Evolutionary conservation across 1,284 basidiomycete genomes (phyloP).

Genomic region (Cutaneotrichosporon cyanovorans): DNA sequence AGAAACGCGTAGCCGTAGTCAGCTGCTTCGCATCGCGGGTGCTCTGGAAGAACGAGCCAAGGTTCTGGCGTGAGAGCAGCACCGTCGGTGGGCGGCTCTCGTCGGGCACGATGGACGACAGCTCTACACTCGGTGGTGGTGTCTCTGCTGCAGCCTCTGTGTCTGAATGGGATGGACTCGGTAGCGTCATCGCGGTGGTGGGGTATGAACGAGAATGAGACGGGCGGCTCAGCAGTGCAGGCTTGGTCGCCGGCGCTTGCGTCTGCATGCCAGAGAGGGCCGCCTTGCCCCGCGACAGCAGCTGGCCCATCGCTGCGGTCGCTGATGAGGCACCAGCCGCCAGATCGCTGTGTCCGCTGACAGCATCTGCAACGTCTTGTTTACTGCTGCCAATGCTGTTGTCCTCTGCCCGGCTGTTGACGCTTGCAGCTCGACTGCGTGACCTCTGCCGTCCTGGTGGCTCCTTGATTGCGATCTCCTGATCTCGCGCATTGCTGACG

Average conservation of each 20-base stretch:
- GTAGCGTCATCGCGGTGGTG: conserved; percentile 23
- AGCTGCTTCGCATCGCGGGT: conserved; percentile 15
- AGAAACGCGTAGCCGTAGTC: conserved; percentile 50
- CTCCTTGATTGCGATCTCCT: conserved; percentile 52
- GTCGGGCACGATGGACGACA: conserved; percentile 81
- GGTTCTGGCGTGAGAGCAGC: conserved; percentile 37
- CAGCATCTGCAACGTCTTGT: neutral
- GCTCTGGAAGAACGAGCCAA: conserved; percentile 37
- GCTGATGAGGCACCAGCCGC: conserved; percentile 36
- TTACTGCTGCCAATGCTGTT: neutral
- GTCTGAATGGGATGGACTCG: conserved; percentile 18
- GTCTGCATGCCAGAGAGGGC: conserved; percentile 21
- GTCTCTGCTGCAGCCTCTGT: conserved; percentile 18
- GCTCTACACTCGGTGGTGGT: conserved; percentile 56
- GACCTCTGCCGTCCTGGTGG: conserved; percentile 20
- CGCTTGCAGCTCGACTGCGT: conserved; percentile 28
- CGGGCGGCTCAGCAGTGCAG: conserved; percentile 44
- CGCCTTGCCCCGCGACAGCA: conserved; percentile 30
- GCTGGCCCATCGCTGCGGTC: conserved; percentile 27
- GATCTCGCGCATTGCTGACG: conserved; percentile 63
- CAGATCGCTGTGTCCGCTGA: conserved; percentile 20
- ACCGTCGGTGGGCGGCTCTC: conserved; percentile 72
- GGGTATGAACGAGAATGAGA: conserved; percentile 29
- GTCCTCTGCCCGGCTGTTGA: conserved; percentile 30
- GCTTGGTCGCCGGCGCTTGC: conserved; percentile 15